These are phyloP conservation scores for Leucocoprinus leucothites DNA, from an alignment of 768 basidiomycete genomes.

Conservation along the genomic window DNA sequence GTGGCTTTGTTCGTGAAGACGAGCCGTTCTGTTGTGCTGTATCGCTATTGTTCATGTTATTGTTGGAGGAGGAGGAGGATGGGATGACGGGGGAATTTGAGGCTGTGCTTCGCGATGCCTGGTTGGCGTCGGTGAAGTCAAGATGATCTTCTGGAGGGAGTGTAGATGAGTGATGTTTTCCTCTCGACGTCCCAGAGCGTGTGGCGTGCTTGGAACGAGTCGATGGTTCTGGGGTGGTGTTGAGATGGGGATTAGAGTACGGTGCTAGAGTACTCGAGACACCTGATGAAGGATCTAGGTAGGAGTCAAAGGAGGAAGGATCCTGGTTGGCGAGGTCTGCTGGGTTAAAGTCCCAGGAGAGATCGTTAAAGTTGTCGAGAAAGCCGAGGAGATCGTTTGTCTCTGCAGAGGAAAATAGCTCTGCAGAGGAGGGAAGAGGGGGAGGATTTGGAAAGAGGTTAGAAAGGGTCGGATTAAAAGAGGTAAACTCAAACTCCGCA, in stretches of 20 bases:
- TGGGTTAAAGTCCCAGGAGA: slow-evolving; percentile 25
- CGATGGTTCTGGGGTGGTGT: slow-evolving; percentile 40
- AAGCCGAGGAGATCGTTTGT: slow-evolving; percentile 79
- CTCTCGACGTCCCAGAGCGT: slow-evolving; percentile 24
- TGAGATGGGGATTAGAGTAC: slow-evolving; percentile 47
- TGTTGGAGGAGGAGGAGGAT: slow-evolving; percentile 18
- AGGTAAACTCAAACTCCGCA: slow-evolving; percentile 62
- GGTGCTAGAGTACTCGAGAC: slow-evolving; percentile 28
- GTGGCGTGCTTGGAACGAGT: slow-evolving; percentile 28
- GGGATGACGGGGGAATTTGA: slow-evolving; percentile 27
- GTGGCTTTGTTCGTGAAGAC: slow-evolving; percentile 48
- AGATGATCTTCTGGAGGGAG: slow-evolving; percentile 21
- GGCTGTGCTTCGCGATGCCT: slow-evolving; percentile 21
- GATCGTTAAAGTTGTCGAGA: slow-evolving; percentile 61
- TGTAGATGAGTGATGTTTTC: slow-evolving; percentile 20
- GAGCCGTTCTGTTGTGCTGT: slow-evolving; percentile 9
- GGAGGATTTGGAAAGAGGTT: slow-evolving; percentile 59
- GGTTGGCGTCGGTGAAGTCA: slow-evolving; percentile 18
- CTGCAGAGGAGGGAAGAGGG: slow-evolving; percentile 66
- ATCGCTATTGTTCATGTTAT: background rate
- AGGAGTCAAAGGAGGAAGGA: slow-evolving; percentile 5
- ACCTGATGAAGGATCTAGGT: slow-evolving; percentile 26
- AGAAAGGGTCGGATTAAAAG: slow-evolving; percentile 61
- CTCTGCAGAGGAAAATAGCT: slow-evolving; percentile 76
- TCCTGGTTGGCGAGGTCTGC: slow-evolving; percentile 10